Base-by-base conservation (phyloP, 2,329 filamentous ascomycete species). In the Thelonectria discophora region DNA sequence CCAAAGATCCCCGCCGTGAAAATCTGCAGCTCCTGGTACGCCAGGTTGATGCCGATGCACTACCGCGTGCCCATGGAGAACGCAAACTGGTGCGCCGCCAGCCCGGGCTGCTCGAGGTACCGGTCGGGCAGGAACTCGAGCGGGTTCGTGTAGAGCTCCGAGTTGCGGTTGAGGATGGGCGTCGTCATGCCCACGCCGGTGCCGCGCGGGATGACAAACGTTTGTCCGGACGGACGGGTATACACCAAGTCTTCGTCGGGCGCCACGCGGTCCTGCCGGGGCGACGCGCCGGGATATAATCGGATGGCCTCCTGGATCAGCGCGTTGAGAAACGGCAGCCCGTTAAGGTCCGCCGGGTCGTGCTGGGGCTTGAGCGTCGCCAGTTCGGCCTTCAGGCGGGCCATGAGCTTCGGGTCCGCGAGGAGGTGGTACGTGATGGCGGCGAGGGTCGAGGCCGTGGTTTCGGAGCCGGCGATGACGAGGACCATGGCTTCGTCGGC, bases 271-370 rank as follows among this genome's bases (percentile, higher is more conserved):
- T 55, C 73, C 64, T 68, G 74, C 56, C 65, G 63, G 68, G 43
- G 71, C 40, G 67, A 65, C 0, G 78, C 74, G 1, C 76, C 78
- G 9, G 78, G 79, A 15, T 78, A 77, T 3, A 83, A 55, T 3
- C 81, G 77, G 8, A 82, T 62, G 0, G 75, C 67, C 62, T 81
- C 79, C 34, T 72, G 68, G 9, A 80, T 73, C 11, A 77, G 64
- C 1, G 77, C 79, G 4, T 75, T 74, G 3, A 84, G 72, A 51
- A 76, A 80, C 0, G 75, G 74, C 1, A 80, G 57, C 32, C 67
- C 62, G 51, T 77, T 73, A 12, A 79, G 63, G 7, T 71, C 65
- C 10, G 50, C 40, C 58, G 67, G 74, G 43, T 64, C 52, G 6
- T n/a, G 60, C 56, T 8, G 46, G 61, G 21, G 56, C 46, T 65